Conservation (phyloP, 139 green algal species). For the Coelastrella sp. region DNA sequence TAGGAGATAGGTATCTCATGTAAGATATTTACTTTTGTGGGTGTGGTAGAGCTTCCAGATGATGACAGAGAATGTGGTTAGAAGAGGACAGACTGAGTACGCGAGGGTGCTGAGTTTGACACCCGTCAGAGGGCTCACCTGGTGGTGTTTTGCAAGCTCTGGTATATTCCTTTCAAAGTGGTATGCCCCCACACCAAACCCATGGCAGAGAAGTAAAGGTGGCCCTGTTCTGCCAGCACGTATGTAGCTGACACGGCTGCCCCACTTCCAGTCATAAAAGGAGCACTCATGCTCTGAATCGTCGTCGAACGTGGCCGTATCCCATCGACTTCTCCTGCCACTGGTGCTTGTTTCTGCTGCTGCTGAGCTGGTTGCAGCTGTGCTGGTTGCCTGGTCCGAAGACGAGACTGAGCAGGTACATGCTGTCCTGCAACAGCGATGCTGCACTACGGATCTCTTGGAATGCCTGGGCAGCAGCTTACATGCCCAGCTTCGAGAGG, state of each 20-base stretch:
- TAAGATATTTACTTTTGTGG: too few species aligned
- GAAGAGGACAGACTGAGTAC: too few species aligned
- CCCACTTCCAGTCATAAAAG: slow-evolving; percentile 34
- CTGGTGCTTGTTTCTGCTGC: slow-evolving; percentile 20
- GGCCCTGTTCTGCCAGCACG: slow-evolving; percentile 42
- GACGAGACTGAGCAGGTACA: background rate
- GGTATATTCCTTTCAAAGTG: slow-evolving; percentile 67
- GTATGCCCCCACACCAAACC: slow-evolving; percentile 65
- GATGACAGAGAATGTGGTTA: too few species aligned
- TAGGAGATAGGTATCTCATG: too few species aligned
- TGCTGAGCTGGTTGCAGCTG: slow-evolving; percentile 17
- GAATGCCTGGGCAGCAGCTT: too few species aligned
- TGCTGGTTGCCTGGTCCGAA: background rate
- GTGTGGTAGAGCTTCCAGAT: too few species aligned
- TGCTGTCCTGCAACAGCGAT: background rate
- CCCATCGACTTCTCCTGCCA: background rate
- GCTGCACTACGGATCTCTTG: too few species aligned
- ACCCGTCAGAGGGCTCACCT: background rate
- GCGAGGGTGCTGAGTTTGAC: too few species aligned
- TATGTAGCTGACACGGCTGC: background rate
- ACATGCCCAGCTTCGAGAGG: too few species aligned
- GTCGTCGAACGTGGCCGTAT: slow-evolving; percentile 30
- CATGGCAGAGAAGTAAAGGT: slow-evolving; percentile 61
- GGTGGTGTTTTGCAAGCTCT: slow-evolving; percentile 46
- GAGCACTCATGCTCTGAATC: slow-evolving; percentile 11